Base-by-base conservation (phyloP, 495 filamentous ascomycete species). In the Penicillium dipodomyicola region DNA sequence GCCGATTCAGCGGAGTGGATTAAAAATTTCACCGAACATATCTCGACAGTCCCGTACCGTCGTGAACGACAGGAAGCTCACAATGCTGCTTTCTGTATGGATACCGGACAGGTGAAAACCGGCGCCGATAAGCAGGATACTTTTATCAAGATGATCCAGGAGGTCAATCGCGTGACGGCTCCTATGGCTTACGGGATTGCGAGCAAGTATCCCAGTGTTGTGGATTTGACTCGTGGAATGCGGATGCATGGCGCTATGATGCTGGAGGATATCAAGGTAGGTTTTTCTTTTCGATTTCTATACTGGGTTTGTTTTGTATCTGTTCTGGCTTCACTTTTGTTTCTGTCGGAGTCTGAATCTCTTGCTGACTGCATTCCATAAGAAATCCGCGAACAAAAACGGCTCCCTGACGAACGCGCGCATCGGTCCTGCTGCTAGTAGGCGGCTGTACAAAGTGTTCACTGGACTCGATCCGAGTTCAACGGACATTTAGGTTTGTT, bases 21-120 rank as follows among this genome's bases (percentile, higher is more conserved):
- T 29, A 80, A 82, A 39, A 80, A 82, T 37, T 93, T 94, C 67
- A 94, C 90, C 2, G 84, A 91, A 63, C 86, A 94, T 58, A 84
- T 96, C 59, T 86, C 85, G 37, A 88, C 85, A 0, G 84, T 88
- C 29, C 89, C 88, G 0, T 93, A 93, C 64, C 82, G 79, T 12
- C 71, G 64, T 6, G 71, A 82, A 56, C 72, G 72, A 19, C 77
- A 80, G 71, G 64, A 68, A 19, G 65, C 61, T 2, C 73, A 78
- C 33, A 77, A 81, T 32, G 84, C 86, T 7, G 80, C 83, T 3
- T 94, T 94, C 73, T 93, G 90, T 71, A 91, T 93, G 85, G 90
- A 91, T 39, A 72, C 75, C 0, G 91, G 91, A 0, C 91, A 94
- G 66, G 89, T 94, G 33, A 87, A 86, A 48, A 80, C 85, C 0